Base-by-base conservation (phyloP, 345 rosid species). In the Turnera subulata region DNA sequence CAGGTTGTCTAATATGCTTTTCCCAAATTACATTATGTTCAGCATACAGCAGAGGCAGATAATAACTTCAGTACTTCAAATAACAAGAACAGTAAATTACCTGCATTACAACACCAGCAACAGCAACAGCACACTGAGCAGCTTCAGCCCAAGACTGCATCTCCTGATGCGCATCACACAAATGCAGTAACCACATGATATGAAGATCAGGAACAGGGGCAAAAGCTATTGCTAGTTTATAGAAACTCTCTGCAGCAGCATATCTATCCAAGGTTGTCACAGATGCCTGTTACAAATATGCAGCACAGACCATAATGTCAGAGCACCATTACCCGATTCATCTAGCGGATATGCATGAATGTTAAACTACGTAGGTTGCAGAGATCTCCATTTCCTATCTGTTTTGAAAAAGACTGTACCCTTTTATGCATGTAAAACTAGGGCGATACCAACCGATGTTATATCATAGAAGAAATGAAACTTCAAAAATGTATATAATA, bases 71-170 rank as follows among this genome's bases (percentile, higher is more conserved):
- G 12, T 15, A 8, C 16, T 43, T 9, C 40, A 54, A 24, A 11
- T 17, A n/a, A 16, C 26, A 13, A 63, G 12, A 37, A 16, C 11
- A 45, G 14, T 46, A 12, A 26, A 40, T 56, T 72, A 89, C 96
- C 96, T 88, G 96, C 96, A 88, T 88, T 52, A 91, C 84, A 73
- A 88, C 90, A 66, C 95, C 97, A 63, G 94, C 91, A 68, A 88
- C 95, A 42, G 85, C 96, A 16, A 91, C 97, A 73, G 97, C 97
- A 76, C 93, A 89, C 46, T 93, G 83, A 15, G 99, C 99, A 64
- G 99, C 96, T 78, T 93, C 97, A 67, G 99, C 97, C 82, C 84
- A 93, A 46, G 99, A 89, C 75, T 89, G 99, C 97, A 93, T 93
- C 82, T 93, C 99, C 78, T 93, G 99, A 79, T 89, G 99, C 1